These are phyloP conservation scores for Diaporthe helianthi DNA, from an alignment of 2,329 filamentous ascomycete genomes.

Conservation along the genomic window DNA sequence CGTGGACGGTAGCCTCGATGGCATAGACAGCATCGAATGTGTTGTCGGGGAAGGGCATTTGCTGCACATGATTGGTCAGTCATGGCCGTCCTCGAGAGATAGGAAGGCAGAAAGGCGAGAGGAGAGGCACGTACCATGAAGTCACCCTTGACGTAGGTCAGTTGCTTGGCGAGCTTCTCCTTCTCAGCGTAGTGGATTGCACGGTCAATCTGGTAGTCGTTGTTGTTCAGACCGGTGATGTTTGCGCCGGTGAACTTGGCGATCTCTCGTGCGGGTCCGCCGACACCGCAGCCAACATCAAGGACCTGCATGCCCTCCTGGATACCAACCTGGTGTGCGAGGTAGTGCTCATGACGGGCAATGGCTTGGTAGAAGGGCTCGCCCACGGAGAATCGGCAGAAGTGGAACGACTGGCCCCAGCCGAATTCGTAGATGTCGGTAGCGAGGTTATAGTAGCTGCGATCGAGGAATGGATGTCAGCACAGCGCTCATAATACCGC, in stretches of 20 bases:
- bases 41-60: conserved; percentile 95
- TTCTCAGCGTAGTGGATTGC: conserved; percentile 85
- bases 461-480: conserved; percentile 36
- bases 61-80: conserved; percentile 51
- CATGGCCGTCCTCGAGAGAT: background rate
- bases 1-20: conserved; percentile 96
- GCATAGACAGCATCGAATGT: conserved; percentile 94
- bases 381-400: conserved; percentile 88
- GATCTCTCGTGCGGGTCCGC: conserved; percentile 93
- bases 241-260: conserved; percentile 93
- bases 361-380: conserved; percentile 92
- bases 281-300: conserved; percentile 96
- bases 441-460: conserved; percentile 94
- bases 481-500: background rate
- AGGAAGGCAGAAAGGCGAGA: no score
- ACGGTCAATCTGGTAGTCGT: conserved; percentile 97
- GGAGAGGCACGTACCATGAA: conserved; percentile 74
- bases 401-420: conserved; percentile 97
- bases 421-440: conserved; percentile 97
- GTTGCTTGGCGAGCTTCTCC: conserved; percentile 80
- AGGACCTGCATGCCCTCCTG: conserved; percentile 87
- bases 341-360: conserved; percentile 96
- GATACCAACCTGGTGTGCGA: conserved; percentile 87
- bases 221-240: conserved; percentile 95
- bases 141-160: conserved; percentile 91